These are phyloP conservation scores for Coemansia guatemalensis DNA, from an alignment of 192 early-diverging fungal species.

Conservation along the genomic window DNA sequence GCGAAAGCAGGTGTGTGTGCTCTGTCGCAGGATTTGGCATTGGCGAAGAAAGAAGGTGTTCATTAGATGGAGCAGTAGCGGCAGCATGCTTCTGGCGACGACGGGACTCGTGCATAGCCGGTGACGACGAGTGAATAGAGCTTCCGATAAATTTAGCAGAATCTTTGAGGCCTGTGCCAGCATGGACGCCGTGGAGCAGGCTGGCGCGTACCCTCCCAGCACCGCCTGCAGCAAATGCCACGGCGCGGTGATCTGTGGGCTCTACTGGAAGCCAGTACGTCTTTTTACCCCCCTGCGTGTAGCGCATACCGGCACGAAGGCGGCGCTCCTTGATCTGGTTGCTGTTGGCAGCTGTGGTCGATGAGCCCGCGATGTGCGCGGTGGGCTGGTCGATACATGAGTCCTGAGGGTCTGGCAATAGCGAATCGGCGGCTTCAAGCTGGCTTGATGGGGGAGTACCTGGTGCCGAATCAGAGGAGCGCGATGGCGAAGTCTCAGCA, in stretches of 20 bases:
- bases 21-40: conserved; percentile 24
- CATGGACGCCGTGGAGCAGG: conserved; percentile 22
- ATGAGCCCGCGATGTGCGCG: background rate
- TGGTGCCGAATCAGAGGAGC: conserved; percentile 17
- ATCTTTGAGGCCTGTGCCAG: conserved; percentile 12
- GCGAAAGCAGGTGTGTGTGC: conserved; percentile 22
- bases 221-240: conserved; percentile 42
- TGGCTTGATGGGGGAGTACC: conserved; percentile 6
- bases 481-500: conserved; percentile 35
- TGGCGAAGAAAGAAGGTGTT: background rate
- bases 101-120: conserved; percentile 34
- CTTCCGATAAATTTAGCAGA: conserved; percentile 37
- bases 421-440: background rate
- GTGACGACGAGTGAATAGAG: conserved; percentile 42
- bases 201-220: conserved; percentile 28
- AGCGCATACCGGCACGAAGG: conserved; percentile 56
- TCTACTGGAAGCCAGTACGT: conserved; percentile 59
- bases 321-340: conserved; percentile 50
- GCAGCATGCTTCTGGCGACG: conserved; percentile 21
- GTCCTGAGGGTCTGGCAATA: background rate
- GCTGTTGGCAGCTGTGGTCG: background rate
- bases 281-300: conserved; percentile 54
- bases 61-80: conserved; percentile 1
- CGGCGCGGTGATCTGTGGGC: conserved; percentile 43
- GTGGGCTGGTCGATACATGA: background rate